Percentiles rank a stretch among this genome's conserved stretches.
These are phyloP conservation scores for Penicillium freii DNA, from an alignment of 2,329 filamentous ascomycete genomes.

Conservation along the genomic window DNA sequence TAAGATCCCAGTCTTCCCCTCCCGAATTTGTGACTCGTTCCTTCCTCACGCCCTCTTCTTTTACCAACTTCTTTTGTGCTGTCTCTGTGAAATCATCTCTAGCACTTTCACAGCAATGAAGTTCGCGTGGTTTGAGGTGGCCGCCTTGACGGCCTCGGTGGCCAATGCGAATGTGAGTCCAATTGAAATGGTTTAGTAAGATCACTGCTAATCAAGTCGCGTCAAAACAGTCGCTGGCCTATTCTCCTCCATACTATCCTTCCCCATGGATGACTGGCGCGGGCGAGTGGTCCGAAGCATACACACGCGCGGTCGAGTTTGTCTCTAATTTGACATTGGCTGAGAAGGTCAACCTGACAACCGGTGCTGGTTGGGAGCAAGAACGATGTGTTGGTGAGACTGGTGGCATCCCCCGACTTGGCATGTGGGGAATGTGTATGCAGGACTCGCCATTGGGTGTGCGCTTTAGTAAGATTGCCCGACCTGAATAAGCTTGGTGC, in stretches of 20 bases:
- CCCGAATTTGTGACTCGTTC: neutral
- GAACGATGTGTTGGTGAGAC: slow-evolving; percentile 76
- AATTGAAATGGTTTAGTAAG: neutral
- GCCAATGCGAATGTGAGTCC: slow-evolving; percentile 34
- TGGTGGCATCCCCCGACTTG: slow-evolving; percentile 50
- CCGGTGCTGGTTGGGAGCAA: slow-evolving; percentile 74
- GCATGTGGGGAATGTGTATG: slow-evolving; percentile 72
- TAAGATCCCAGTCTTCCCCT: neutral
- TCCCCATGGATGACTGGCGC: slow-evolving; percentile 80
- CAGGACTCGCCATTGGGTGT: slow-evolving; percentile 83
- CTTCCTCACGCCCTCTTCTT: neutral
- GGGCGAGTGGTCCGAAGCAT: slow-evolving; percentile 73
- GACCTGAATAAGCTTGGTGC: neutral
- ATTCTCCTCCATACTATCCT: slow-evolving; percentile 70
- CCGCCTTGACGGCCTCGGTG: slow-evolving; percentile 31
- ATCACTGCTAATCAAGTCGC: slow-evolving; percentile 4
- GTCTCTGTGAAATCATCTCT: neutral
- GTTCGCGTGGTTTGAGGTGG: slow-evolving; percentile 36
- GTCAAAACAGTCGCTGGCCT: slow-evolving; percentile 31
- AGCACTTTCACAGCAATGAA: slow-evolving; percentile 29
- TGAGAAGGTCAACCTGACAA: slow-evolving; percentile 95
- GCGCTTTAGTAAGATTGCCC: slow-evolving; percentile 55
- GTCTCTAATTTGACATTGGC: slow-evolving; percentile 78
- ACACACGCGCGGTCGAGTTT: slow-evolving; percentile 71
- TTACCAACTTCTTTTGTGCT: neutral